Evolutionary conservation across 1,284 basidiomycete species (phyloP).

Genomic region (Ceratobasidium sp.): DNA sequence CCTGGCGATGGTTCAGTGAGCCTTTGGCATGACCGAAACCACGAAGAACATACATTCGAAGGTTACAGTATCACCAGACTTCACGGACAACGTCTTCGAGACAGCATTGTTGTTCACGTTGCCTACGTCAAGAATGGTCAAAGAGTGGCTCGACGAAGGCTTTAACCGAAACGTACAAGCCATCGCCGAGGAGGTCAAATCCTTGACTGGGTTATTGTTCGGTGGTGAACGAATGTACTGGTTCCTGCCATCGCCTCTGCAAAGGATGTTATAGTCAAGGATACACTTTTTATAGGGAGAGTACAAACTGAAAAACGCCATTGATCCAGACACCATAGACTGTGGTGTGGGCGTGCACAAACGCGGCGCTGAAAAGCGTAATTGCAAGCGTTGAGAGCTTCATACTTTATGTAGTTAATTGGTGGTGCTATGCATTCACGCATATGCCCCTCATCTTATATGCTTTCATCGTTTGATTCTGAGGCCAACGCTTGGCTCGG

Average conservation of each 20-base stretch:
- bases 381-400: constrained; percentile 22
- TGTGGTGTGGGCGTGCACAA: constrained; percentile 32
- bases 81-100: constrained; percentile 20
- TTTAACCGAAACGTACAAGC: constrained; percentile 27
- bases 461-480: too few species aligned
- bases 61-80: constrained; percentile 34
- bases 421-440: too few species aligned
- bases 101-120: constrained; percentile 40
- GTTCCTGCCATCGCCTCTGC: constrained; percentile 40
- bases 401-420: not conserved
- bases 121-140: constrained; percentile 3
- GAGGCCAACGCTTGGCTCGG: too few species aligned
- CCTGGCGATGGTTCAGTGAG: not conserved
- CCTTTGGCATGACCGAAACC: not conserved
- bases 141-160: not conserved
- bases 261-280: not conserved
- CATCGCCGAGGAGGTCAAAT: constrained; percentile 41
- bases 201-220: constrained; percentile 44
- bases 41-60: constrained; percentile 37
- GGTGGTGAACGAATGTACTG: constrained; percentile 44
- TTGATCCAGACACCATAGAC: constrained; percentile 45
- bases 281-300: too few species aligned
- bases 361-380: constrained; percentile 31
- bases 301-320: constrained; percentile 42
- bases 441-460: too few species aligned